Percentiles rank a stretch among this genome's conserved stretches.
These are phyloP conservation scores for Cryptococcus neoformans DNA, from an alignment of 1,284 basidiomycete species.

Conservation along the genomic window DNA sequence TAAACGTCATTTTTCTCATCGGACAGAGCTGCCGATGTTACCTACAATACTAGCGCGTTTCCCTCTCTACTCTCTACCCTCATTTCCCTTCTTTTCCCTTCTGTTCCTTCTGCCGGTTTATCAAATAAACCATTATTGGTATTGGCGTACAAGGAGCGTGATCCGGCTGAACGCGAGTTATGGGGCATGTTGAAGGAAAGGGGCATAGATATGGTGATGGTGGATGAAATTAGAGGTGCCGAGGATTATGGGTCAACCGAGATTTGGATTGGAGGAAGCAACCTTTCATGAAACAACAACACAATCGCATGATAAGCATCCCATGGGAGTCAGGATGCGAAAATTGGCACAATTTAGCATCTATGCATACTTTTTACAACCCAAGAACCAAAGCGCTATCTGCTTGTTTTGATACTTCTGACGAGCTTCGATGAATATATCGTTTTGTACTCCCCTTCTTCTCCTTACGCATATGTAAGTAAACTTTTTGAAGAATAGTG, in stretches of 20 bases:
- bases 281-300: neutral
- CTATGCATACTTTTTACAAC: constrained; percentile 2
- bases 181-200: constrained; percentile 60
- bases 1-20: too few relatives aligned
- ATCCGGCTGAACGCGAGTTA: constrained; percentile 64
- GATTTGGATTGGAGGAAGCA: constrained; percentile 59
- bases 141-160: constrained; percentile 78
- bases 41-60: constrained; percentile 83
- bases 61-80: constrained; percentile 49
- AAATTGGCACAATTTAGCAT: neutral
- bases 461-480: neutral
- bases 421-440: neutral
- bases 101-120: neutral
- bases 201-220: constrained; percentile 44
- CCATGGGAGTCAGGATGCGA: neutral
- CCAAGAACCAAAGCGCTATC: neutral
- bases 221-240: constrained; percentile 59
- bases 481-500: neutral
- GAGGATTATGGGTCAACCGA: constrained; percentile 57
- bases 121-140: constrained; percentile 50
- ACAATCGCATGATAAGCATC: too few relatives aligned
- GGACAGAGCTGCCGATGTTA: constrained; percentile 78
- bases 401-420: neutral
- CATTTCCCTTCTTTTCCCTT: constrained; percentile 20
- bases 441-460: neutral